Conservation (phyloP, 768 basidiomycete species). For the Hydnum rufescens region DNA sequence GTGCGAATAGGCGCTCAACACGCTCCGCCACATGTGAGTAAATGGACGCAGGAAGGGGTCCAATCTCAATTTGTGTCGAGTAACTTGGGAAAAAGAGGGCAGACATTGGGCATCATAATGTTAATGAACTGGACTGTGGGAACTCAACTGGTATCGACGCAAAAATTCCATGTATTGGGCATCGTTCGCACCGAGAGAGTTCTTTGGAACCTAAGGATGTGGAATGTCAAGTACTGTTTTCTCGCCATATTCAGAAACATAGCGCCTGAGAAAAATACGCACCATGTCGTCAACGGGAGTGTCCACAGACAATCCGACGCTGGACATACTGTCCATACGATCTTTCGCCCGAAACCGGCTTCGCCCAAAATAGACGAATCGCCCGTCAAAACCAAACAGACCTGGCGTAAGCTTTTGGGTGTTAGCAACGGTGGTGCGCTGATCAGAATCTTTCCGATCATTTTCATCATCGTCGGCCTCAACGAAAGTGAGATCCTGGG, state of each 20-base stretch:
- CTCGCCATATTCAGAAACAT: not conserved
- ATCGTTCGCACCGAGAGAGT: not conserved
- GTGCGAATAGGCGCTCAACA: not conserved
- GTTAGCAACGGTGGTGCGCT: not conserved
- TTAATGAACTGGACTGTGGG: no score
- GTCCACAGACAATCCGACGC: not conserved
- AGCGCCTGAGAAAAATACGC: not conserved
- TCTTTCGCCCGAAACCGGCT: not conserved
- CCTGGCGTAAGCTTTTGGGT: not conserved
- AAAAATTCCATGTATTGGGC: not conserved
- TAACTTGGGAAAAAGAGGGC: not conserved
- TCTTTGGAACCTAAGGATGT: not conserved
- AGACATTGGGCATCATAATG: no score
- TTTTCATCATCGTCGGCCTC: not conserved
- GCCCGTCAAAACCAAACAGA: not conserved
- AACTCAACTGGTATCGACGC: not conserved
- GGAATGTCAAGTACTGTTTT: not conserved
- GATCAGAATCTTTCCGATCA: not conserved
- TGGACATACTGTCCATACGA: conserved; percentile 1
- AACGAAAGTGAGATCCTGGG: not conserved
- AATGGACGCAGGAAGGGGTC: not conserved
- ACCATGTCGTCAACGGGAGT: not conserved
- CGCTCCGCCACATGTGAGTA: not conserved
- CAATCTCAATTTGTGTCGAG: not conserved
- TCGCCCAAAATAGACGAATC: not conserved